Evolutionary conservation across 352 stramenopile species (phyloP).

Genomic region (Globisporangium irregulare): DNA sequence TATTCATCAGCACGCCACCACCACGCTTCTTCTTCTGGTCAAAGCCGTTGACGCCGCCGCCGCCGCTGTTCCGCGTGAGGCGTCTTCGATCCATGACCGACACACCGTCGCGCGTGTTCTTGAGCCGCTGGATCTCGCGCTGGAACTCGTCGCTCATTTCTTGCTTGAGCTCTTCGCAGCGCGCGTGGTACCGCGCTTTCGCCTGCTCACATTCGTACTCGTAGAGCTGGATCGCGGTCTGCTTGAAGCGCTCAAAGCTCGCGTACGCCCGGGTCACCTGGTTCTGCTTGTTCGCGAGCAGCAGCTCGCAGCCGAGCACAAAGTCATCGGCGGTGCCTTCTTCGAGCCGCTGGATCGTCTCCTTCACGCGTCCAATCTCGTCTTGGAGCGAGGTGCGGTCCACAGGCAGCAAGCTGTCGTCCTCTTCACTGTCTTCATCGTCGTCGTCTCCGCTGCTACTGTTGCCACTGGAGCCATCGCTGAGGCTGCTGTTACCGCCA

Average conservation of each 20-base stretch:
- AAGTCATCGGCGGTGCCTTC: slow-evolving; percentile 36
- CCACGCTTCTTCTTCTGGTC: slow-evolving; percentile 19
- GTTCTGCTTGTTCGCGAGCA: slow-evolving; percentile 21
- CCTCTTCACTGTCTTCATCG: slow-evolving; percentile 8
- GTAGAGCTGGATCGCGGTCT: slow-evolving; percentile 28
- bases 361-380: slow-evolving; percentile 23
- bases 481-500: not conserved
- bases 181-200: slow-evolving; percentile 30
- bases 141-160: slow-evolving; percentile 50
- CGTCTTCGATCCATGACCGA: slow-evolving; percentile 63
- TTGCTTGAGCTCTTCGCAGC: slow-evolving; percentile 46
- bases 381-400: slow-evolving; percentile 30
- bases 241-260: slow-evolving; percentile 27
- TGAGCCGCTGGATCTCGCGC: slow-evolving; percentile 50
- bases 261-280: slow-evolving; percentile 28
- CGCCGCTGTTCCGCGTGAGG: slow-evolving; percentile 21
- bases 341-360: slow-evolving; percentile 30
- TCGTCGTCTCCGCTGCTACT: slow-evolving; percentile 18
- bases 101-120: slow-evolving; percentile 58
- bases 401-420: slow-evolving; percentile 17
- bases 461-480: slow-evolving; percentile 16
- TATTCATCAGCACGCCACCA: not conserved
- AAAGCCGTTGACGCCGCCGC: slow-evolving; percentile 18
- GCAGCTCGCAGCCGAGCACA: slow-evolving; percentile 27
- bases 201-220: slow-evolving; percentile 44